phyloP scores from a whole-genome alignment of 129 eudicot species.

The Scalesia atractyloides region DNA sequence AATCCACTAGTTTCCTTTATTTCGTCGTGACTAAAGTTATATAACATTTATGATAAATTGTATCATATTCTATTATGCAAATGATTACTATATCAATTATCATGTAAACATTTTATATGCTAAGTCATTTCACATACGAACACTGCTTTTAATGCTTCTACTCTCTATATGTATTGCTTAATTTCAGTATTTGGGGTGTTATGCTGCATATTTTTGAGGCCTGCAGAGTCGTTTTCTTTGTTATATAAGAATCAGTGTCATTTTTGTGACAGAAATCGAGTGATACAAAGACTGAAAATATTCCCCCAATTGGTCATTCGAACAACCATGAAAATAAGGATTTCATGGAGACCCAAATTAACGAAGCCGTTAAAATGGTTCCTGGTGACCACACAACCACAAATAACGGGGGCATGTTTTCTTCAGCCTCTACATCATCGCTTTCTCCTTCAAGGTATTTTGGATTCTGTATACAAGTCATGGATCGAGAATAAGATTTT shows the following conservation, averaged over 20 bases:
- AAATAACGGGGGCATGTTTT: constrained; percentile 43
- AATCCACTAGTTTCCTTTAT: constrained; percentile 1
- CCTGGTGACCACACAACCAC: constrained; percentile 41
- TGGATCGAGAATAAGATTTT: constrained; percentile 5
- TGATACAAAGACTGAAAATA: constrained; percentile 38
- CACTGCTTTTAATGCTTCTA: constrained; percentile 13
- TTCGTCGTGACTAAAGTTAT: neutral
- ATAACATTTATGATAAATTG: constrained; percentile 22
- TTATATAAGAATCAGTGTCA: constrained; percentile 18
- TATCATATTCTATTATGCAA: neutral
- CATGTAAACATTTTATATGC: neutral
- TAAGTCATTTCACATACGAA: neutral
- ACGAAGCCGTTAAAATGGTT: constrained; percentile 34
- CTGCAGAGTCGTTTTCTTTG: constrained; percentile 7
- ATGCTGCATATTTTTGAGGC: constrained; percentile 20
- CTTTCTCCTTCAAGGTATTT: constrained; percentile 66
- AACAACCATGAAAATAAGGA: constrained; percentile 41
- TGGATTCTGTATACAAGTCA: neutral
- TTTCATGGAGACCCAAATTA: constrained; percentile 35
- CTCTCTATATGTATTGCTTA: neutral
- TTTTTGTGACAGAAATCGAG: constrained; percentile 55
- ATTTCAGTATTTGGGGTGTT: neutral
- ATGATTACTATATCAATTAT: neutral
- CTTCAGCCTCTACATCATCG: constrained; percentile 49
- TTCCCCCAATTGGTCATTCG: constrained; percentile 40